Percentiles rank a stretch among this genome's conserved stretches.
Conservation (phyloP, 2,329 filamentous ascomycete species). For the Colletotrichum lindemuthianum region DNA sequence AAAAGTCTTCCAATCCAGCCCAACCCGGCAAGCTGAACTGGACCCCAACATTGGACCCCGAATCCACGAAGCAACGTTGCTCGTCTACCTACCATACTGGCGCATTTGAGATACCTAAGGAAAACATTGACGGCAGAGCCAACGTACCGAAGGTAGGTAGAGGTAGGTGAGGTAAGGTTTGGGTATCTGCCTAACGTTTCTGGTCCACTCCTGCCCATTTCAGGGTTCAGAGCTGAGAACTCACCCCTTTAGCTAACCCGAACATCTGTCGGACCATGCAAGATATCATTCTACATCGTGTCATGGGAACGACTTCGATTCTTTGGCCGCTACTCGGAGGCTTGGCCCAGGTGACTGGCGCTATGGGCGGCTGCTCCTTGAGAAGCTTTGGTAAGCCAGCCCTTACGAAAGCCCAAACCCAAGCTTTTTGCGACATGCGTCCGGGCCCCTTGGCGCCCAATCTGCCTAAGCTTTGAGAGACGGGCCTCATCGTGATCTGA, state of each 20-base stretch:
- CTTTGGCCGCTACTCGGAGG: no score
- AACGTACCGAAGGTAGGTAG: background rate
- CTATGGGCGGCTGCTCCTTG: no score
- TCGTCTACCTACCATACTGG: background rate
- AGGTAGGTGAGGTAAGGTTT: background rate
- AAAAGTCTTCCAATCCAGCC: conserved; percentile 3
- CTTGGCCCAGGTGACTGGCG: no score
- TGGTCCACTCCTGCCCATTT: conserved; percentile 5
- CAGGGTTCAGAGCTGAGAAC: conserved; percentile 18
- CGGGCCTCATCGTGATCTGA: conserved; percentile 9
- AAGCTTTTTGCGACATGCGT: background rate
- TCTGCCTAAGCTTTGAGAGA: conserved; percentile 11
- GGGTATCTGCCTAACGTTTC: conserved; percentile 11
- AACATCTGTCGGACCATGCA: background rate
- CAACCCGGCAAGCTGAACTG: conserved; percentile 13
- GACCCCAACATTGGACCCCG: conserved; percentile 19
- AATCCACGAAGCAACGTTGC: conserved; percentile 9
- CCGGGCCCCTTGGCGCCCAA: conserved; percentile 1
- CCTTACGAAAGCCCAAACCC: no score
- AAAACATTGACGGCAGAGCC: background rate
- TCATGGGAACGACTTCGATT: background rate
- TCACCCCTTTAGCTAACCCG: background rate
- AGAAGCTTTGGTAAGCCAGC: no score
- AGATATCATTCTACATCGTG: background rate
- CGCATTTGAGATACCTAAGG: background rate